Base-by-base conservation (phyloP, 192 early-diverging fungal species). In the Pilobolus umbonatus region DNA sequence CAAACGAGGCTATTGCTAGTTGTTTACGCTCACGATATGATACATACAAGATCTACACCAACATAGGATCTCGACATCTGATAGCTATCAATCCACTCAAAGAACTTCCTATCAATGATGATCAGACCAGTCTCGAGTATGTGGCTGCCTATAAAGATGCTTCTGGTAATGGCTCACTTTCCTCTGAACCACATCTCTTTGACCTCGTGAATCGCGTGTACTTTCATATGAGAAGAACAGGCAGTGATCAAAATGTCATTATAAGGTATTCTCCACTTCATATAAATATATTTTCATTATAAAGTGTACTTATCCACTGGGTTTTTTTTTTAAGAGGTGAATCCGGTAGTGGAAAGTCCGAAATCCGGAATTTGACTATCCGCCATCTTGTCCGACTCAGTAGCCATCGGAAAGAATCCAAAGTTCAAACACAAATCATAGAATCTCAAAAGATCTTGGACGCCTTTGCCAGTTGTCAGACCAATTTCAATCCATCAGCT, bases 291-390 rank as follows among this genome's bases (percentile, higher is more conserved):
- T 25, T 28, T 14, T 25, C 2, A 47, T 4, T 28, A 47, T 26
- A 47, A 53, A 1, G 50, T n/a, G n/a, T n/a, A n/a, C n/a, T n/a
- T n/a, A n/a, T 34, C 46, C 30, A 8, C 30, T 53, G 42, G 1
- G 17, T 57, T 29, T 42, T 42, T 28, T 44, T 26, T 56, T 21
- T 32, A 32, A 91, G 91, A 52, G 95, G 95, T 36, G 83, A 89
- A 51, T 80, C 82, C 30, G 95, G 93, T 28, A 83, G 83, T 32
- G 93, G 95, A 48, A 98, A 98, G 61, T 78, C 92, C 1, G 79
- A 82, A 36, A 74, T 82, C 5, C 79, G 82, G n/a, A 72, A 76
- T 9, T 84, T 88, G 51, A 71, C 93, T 38, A 69, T 83, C n/a
- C 74, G 84, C 53, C 86, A 94, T 53, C 80, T 96, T n/a, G 85